Evolutionary conservation across 1,284 basidiomycete species (phyloP), one percentile per base, ranked within the genome.

Genomic region (Marasmius sp.): DNA sequence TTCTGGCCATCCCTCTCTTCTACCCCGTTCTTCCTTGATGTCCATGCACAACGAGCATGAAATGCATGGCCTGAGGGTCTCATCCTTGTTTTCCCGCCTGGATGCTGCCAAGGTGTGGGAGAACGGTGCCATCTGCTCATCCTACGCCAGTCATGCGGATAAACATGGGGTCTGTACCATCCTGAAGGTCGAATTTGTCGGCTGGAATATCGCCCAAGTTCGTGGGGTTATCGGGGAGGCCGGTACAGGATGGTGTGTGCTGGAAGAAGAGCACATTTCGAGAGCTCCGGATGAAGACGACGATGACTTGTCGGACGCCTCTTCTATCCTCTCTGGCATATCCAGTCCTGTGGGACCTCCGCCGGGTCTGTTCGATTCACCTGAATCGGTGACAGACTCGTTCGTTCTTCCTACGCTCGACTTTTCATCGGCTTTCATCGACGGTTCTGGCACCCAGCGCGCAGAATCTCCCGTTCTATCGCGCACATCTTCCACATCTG

Each of bases 61-160:
- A 9, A 74, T 77, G 3, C 91, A 93, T 66, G 74, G 84, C 0
- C 72, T 86, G 10, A 85, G 86, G n/a, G 87, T 92, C 0, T 83
- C 84, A 0, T 81, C 86, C 0, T 73, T 93, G 4, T 92, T 92
- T 70, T 75, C 82, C 3, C 82, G 86, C 39, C 80, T 93, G 6
- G 88, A 93, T 69, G 74, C 79, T 45, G 82, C 82, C 7, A 76
- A 82, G 36, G 89, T 91, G 0, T 93, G 91, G 87, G 78, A 80
- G 36, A 77, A 79, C 10, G 81, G 84, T 9, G 88, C 85, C 1
- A 74, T 74, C 36, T 87, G 83, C 65, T 82, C 84, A 43, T 81
- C 87, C 12, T 87, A 85, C 68, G 79, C 81, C 0, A 70, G 68
- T 36, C 70, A 70, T 38, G 70, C 69, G 0, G 70, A 68, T 20